Base-by-base conservation (phyloP, 345 rosid species). In the Dovyalis caffra region DNA sequence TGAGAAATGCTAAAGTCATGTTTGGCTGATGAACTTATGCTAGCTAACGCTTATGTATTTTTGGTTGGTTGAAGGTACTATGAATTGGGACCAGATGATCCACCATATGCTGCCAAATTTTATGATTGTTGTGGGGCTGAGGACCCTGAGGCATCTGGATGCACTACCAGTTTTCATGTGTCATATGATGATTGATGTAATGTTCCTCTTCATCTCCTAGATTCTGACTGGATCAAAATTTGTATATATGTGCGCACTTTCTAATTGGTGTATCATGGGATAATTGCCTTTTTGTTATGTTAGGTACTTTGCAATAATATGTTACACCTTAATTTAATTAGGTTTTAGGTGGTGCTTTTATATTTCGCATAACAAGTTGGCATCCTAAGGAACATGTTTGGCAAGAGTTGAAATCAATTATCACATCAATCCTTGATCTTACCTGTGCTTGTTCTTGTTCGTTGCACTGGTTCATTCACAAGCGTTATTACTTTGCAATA, bases 101-200 rank as follows among this genome's bases (percentile, higher is more conserved):
- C 92, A 29, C 98, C 97, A 0, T 92, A 92, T 75, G 95, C 92
- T 70, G 97, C 98, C 78, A 92, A 90, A 88, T 94, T 94, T 78
- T 91, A 86, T 33, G 95, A 92, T 79, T 94, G 98, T 71, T 92
- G 97, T 23, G 98, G 98, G 11, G 97, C 97, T 0, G 98, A 92
- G 86, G 87, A 92, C 56, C 92, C 95, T 63, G 85, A 84, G n/a
- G 92, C 97, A 73, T 88, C 92, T 31, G 98, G 93, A 57, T 92
- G 98, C 83, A 79, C 81, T 78, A 81, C 94, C 69, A 72, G 79
- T 66, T 78, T 79, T 78, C 97, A 94, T 79, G 68, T 88, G 66
- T 92, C 95, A 6, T 94, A 89, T 68, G 98, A 94, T 74, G 87
- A 87, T 66, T 80, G 82, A 83, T 68, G 32, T 69, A 61, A 72